Evolutionary conservation across 805 yeast species (phyloP).

Genomic region (Barnettozyma pratensis): DNA sequence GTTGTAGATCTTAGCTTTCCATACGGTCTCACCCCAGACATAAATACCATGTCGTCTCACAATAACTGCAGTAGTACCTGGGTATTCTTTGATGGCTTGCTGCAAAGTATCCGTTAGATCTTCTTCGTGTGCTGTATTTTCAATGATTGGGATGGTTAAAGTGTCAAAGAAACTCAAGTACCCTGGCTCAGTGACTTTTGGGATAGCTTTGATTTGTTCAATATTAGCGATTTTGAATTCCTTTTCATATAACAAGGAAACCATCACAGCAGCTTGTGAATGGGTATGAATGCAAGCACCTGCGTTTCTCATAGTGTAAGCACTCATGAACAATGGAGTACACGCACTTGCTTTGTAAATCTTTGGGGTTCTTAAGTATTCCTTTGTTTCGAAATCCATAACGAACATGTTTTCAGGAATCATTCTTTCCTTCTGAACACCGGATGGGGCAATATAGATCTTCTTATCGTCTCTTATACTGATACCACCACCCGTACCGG

Average conservation of each 20-base stretch:
- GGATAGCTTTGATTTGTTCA: constrained; percentile 92
- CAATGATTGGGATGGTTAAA: constrained; percentile 82
- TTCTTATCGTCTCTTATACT: constrained; percentile 54
- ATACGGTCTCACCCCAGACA: constrained; percentile 92
- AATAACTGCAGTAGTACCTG: constrained; percentile 77
- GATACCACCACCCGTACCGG: constrained; percentile 96
- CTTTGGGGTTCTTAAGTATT: constrained; percentile 56
- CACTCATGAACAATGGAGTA: constrained; percentile 77
- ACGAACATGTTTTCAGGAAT: constrained; percentile 78
- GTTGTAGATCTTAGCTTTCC: constrained; percentile 90
- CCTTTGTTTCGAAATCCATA: constrained; percentile 47
- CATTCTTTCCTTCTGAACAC: constrained; percentile 90
- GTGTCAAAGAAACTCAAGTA: constrained; percentile 69
- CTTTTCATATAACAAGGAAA: constrained; percentile 60
- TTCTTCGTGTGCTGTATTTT: constrained; percentile 85
- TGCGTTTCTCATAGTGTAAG: constrained; percentile 62
- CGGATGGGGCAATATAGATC: constrained; percentile 88
- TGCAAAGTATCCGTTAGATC: constrained; percentile 65
- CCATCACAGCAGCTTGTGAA: constrained; percentile 83
- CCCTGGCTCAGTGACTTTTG: constrained; percentile 45
- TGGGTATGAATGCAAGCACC: constrained; percentile 96
- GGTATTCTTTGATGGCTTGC: constrained; percentile 61
- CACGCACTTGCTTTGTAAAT: constrained; percentile 86
- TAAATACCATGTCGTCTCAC: constrained; percentile 93
- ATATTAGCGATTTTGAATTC: constrained; percentile 74